A percentile compares a stretch with the other conserved stretches of the same genome.
These are phyloP conservation scores for Aspergillus costaricaensis DNA, from an alignment of 2,329 filamentous ascomycete species.

Conservation along the genomic window DNA sequence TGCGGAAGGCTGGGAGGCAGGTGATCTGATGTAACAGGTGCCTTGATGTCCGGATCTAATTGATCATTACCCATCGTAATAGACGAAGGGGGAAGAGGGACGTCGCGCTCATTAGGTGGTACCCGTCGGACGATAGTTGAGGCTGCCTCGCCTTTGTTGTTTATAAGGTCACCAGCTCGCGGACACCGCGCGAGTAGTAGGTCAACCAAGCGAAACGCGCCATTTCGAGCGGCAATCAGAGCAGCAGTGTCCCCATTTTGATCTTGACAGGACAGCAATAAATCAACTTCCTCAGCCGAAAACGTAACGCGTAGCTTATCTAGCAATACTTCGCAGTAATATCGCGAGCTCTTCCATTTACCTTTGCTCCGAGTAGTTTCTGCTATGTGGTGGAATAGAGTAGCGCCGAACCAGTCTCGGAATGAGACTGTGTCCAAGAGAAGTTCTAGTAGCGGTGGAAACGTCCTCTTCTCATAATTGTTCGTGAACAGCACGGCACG, in stretches of 20 bases:
- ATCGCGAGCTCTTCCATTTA: slow-evolving; percentile 85
- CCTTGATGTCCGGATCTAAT: slow-evolving; percentile 31
- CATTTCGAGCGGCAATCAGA: slow-evolving; percentile 81
- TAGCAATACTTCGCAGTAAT: slow-evolving; percentile 89
- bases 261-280: slow-evolving; percentile 79
- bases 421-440: slow-evolving; percentile 79
- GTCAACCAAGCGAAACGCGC: slow-evolving; percentile 73
- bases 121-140: slow-evolving; percentile 76
- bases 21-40: slow-evolving; percentile 31
- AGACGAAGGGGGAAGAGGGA: slow-evolving; percentile 72
- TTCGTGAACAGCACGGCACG: slow-evolving; percentile 95
- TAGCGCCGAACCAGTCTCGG: slow-evolving; percentile 77
- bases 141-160: slow-evolving; percentile 77
- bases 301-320: slow-evolving; percentile 81
- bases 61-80: slow-evolving; percentile 44
- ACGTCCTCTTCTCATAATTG: slow-evolving; percentile 90
- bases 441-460: slow-evolving; percentile 79
- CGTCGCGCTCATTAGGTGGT: slow-evolving; percentile 68
- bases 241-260: slow-evolving; percentile 88
- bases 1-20: slow-evolving; percentile 39
- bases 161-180: slow-evolving; percentile 73
- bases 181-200: slow-evolving; percentile 74
- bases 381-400: slow-evolving; percentile 92
- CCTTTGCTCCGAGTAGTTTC: slow-evolving; percentile 82
- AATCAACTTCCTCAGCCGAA: slow-evolving; percentile 73